Conservation (phyloP, 495 filamentous ascomycete species). For the Hypoxylon fuscum region DNA sequence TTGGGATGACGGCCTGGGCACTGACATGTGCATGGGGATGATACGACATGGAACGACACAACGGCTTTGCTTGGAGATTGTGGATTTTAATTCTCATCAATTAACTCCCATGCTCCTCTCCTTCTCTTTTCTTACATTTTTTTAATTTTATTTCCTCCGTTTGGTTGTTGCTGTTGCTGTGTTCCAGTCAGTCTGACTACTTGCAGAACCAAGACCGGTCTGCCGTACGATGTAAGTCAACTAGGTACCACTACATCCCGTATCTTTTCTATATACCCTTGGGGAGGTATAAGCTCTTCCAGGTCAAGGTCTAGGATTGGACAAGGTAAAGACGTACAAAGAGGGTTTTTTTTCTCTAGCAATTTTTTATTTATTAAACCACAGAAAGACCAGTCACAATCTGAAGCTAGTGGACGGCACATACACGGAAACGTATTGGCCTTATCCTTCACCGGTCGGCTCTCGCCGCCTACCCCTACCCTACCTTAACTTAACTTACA, state of each 20-base stretch:
- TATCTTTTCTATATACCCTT: constrained; percentile 17
- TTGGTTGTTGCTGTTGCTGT: constrained; percentile 7
- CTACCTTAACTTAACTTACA: constrained; percentile 24
- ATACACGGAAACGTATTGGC: constrained; percentile 34
- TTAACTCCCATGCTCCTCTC: constrained; percentile 16
- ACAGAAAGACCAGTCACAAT: constrained; percentile 35
- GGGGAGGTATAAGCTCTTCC: constrained; percentile 17
- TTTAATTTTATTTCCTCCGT: constrained; percentile 5
- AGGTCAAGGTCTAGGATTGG: constrained; percentile 39
- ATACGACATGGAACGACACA: constrained; percentile 39
- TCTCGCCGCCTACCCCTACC: constrained; percentile 37
- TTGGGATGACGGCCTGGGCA: constrained; percentile 33
- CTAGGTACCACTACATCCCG: constrained; percentile 29
- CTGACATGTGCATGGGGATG: constrained; percentile 33
- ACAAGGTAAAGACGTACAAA: constrained; percentile 37
- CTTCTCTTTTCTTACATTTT: constrained; percentile 6
- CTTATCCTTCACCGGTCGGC: constrained; percentile 42
- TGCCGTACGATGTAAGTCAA: constrained; percentile 29
- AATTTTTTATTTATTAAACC: constrained; percentile 8
- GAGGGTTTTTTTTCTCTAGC: constrained; percentile 18
- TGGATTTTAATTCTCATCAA: constrained; percentile 25
- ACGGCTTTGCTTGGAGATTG: constrained; percentile 10
- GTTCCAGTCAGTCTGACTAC: constrained; percentile 37
- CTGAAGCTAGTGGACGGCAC: constrained; percentile 38
- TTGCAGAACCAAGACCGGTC: constrained; percentile 35